These are phyloP conservation scores for Elaeagnus macrophylla DNA, from an alignment of 306 rosid genomes.

Conservation along the genomic window DNA sequence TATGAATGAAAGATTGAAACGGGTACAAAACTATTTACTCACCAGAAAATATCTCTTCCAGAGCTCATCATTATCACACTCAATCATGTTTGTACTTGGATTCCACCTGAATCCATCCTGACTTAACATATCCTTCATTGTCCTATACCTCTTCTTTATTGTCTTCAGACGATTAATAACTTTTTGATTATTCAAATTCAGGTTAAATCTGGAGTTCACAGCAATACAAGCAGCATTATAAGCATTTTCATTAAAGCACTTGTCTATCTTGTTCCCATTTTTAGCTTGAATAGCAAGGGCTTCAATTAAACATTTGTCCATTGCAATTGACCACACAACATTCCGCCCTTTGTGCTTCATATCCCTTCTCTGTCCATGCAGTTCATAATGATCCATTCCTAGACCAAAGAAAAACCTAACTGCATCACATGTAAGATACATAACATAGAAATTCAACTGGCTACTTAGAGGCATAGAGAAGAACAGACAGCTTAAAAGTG, in stretches of 20 bases:
- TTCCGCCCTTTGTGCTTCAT: conserved; percentile 70
- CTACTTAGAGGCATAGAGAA: no score
- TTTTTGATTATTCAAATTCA: conserved; percentile 73
- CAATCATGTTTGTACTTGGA: conserved; percentile 48
- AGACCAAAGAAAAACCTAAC: not conserved
- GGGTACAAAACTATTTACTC: conserved; percentile 19
- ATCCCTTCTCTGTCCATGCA: conserved; percentile 54
- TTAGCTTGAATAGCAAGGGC: conserved; percentile 66
- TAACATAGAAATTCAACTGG: no score
- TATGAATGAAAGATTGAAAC: conserved; percentile 11
- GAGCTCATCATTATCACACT: conserved; percentile 51
- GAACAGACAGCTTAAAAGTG: no score
- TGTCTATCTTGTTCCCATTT: conserved; percentile 66
- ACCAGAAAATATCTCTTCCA: conserved; percentile 68
- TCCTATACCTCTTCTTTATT: conserved; percentile 68
- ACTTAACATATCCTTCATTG: conserved; percentile 58
- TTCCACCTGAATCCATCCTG: conserved; percentile 75
- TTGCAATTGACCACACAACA: conserved; percentile 76
- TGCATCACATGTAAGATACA: not conserved
- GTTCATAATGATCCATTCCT: conserved; percentile 63
- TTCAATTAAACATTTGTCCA: conserved; percentile 74
- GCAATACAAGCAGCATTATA: conserved; percentile 71
- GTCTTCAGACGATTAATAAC: conserved; percentile 74
- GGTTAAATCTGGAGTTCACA: conserved; percentile 56
- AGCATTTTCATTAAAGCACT: conserved; percentile 76